Evolutionary conservation across 2,329 filamentous ascomycete species (phyloP).

Genomic region (Colletotrichum chrysophilum): DNA sequence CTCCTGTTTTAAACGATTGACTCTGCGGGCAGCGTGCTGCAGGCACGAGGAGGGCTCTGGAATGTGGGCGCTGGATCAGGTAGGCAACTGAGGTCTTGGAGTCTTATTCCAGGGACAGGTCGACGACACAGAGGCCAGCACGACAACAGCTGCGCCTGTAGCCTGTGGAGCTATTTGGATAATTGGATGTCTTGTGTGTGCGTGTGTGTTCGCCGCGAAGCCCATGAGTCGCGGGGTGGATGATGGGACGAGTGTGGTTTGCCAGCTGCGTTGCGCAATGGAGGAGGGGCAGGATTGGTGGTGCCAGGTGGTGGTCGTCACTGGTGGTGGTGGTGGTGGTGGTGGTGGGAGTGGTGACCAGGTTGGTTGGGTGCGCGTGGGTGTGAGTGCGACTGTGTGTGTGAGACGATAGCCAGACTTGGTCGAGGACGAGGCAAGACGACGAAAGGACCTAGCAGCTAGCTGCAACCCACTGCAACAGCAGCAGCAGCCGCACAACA

Average conservation of each 20-base stretch:
- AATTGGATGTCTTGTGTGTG: not conserved
- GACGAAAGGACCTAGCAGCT: not conserved
- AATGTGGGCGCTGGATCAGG: slow-evolving; percentile 9
- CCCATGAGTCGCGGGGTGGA: not conserved
- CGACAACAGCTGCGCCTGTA: not conserved
- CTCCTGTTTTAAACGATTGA: slow-evolving; percentile 15
- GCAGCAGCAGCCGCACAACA: not conserved
- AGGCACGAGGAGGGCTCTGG: slow-evolving; percentile 13
- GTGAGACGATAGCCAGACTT: not conserved
- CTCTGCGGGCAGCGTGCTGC: slow-evolving; percentile 4
- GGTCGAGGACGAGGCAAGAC: not conserved
- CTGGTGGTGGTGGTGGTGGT: not conserved
- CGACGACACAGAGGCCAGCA: not conserved
- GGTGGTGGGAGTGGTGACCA: not conserved
- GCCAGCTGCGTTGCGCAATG: not conserved
- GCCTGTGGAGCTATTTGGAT: not conserved
- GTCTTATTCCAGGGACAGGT: not conserved
- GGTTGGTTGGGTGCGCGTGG: not conserved
- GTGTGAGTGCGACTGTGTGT: not conserved
- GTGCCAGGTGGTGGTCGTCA: not conserved
- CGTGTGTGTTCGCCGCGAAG: not conserved
- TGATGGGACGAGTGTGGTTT: not conserved
- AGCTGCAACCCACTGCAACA: not conserved
- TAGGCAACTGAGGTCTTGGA: not conserved
- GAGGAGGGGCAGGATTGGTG: not conserved